phyloP scores from a whole-genome alignment of 164 flowering plant species.

The Vitis rotundifolia region DNA sequence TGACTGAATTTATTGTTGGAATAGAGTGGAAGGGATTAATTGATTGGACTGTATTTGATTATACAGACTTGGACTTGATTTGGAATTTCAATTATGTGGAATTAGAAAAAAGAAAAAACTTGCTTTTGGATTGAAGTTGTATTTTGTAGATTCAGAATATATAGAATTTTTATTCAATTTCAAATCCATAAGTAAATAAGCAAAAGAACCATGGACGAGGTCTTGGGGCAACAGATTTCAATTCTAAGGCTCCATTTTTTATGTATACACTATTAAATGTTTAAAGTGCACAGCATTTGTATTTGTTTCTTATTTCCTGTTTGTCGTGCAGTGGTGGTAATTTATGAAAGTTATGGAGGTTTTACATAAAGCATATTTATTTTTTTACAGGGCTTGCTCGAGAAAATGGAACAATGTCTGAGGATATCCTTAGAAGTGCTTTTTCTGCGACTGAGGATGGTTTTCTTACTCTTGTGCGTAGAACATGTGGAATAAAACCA shows the following conservation, averaged over 20 bases:
- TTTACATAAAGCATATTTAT: background rate
- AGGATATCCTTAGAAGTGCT: conserved; percentile 59
- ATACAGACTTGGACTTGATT: background rate
- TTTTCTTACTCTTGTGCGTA: conserved; percentile 59
- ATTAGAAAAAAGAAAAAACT: background rate
- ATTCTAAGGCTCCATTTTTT: no score
- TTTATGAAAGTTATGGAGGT: background rate
- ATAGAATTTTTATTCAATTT: no score
- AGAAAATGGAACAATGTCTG: conserved; percentile 57
- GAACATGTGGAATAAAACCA: conserved; percentile 43
- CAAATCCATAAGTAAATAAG: no score
- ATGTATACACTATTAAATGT: no score
- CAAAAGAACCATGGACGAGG: no score
- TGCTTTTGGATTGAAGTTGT: no score
- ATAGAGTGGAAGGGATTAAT: background rate
- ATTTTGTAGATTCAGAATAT: no score
- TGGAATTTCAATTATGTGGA: background rate
- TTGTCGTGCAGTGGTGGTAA: background rate
- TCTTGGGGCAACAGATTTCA: no score
- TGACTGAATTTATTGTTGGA: background rate
- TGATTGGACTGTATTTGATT: background rate
- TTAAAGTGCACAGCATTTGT: background rate
- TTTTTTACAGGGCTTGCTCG: conserved; percentile 49
- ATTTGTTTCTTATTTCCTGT: background rate
- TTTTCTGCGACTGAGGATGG: conserved; percentile 73